phyloP scores from a whole-genome alignment of 169 alveolate species.

The Cryptosporidium ubiquitum region DNA sequence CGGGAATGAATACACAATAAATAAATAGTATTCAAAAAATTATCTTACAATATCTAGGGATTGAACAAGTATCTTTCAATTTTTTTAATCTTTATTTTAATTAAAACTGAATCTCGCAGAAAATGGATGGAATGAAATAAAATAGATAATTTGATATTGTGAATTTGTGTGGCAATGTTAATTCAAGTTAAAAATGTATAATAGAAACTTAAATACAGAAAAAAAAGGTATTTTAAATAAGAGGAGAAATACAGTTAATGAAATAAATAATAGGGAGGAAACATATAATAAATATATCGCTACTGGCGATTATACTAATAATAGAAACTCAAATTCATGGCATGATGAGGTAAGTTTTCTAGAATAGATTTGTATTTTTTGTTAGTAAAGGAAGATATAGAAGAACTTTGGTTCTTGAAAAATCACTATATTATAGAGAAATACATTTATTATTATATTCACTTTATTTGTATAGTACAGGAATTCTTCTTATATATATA shows the following conservation, averaged over 20 bases:
- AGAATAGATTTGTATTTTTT: background rate
- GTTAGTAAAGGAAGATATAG: too few relatives aligned
- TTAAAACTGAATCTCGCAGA: background rate
- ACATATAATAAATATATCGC: background rate
- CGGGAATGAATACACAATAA: background rate
- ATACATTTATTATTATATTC: too few relatives aligned
- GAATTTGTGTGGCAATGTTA: background rate
- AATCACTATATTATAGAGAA: background rate
- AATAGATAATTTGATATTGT: too few relatives aligned
- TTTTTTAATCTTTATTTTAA: too few relatives aligned
- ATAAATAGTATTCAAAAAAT: too few relatives aligned
- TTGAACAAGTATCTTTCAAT: background rate
- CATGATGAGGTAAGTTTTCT: slow-evolving; percentile 36
- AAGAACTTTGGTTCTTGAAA: background rate
- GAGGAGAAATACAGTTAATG: background rate
- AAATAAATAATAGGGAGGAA: background rate
- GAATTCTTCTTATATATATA: slow-evolving; percentile 85
- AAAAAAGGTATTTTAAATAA: background rate
- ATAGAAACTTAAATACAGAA: background rate
- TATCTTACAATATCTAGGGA: too few relatives aligned
- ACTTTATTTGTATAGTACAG: slow-evolving; percentile 79
- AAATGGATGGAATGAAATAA: background rate
- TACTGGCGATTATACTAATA: background rate
- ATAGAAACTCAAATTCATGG: background rate
- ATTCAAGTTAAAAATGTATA: background rate